Evolutionary conservation across 1,139 yeast genomes (phyloP), one percentile per base, ranked within the genome.

Genomic region (Candida glucosophila): DNA sequence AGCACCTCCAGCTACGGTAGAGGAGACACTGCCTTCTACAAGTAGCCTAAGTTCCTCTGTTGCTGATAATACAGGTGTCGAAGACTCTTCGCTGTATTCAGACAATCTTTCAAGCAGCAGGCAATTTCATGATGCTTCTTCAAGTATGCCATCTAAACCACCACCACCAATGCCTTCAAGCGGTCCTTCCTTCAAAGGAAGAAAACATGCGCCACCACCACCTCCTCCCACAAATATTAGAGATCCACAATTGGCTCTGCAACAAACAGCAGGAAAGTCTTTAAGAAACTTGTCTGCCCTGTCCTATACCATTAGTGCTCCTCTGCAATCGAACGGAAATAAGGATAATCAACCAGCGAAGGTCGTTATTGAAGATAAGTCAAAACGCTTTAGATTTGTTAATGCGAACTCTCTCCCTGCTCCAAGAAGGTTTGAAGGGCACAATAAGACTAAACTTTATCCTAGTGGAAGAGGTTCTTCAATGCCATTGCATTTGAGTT

Each of bases 391-490:
- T 59, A 73, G 67, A 41, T 90, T 88, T 58, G 51, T 58, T 9
- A 81, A 82, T 48, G 67, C 73, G 15, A 56, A 58, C 26, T 78
- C 83, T 14, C 61, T 90, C 27, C 97, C 98, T 0, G 73, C 73
- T 40, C 97, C 97, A 10, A 64, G 97, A 40, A 64, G 72, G 31
- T 82, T 80, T 42, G 77, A 73, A 28, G 79, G 74, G 8, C 36
- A 36, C 14, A 51, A 50, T 4, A 44, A 47, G 15, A 68, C 65
- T 28, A 86, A 88, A 49, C 58, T 85, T 39, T 90, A 90, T 53
- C 96, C 96, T 9, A 83, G 95, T 57, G 97, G 98, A 5, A 71
- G 96, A 45, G 98, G 98, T 2, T 75, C 88, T 16, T 83, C 95
- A 17, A 93, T 90, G 20, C 97, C 97, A 1, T 59, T 90, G 39